A percentile compares a stretch with the other conserved stretches of the same genome.
Evolutionary conservation across 805 yeast species (phyloP).

Genomic region (Lipomyces kockii): DNA sequence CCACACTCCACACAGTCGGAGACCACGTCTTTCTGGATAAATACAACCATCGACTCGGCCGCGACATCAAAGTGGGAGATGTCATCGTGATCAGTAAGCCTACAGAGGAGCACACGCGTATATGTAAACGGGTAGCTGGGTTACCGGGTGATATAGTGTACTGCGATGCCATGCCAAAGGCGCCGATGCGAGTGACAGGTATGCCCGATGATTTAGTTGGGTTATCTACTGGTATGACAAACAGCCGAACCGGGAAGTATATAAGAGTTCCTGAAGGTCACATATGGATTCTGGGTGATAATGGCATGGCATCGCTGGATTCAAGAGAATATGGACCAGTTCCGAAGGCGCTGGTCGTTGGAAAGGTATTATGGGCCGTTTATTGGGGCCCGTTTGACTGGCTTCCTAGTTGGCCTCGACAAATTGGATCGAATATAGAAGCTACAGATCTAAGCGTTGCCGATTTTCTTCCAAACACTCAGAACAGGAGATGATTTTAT

Average conservation of each 20-base stretch:
- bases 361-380: slow-evolving; percentile 58
- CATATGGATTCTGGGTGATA: slow-evolving; percentile 97
- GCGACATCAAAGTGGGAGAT: slow-evolving; percentile 77
- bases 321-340: slow-evolving; percentile 87
- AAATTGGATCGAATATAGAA: slow-evolving; percentile 12
- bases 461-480: not conserved
- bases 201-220: slow-evolving; percentile 62
- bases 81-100: slow-evolving; percentile 88
- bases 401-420: slow-evolving; percentile 24
- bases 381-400: slow-evolving; percentile 24
- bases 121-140: slow-evolving; percentile 92
- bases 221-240: slow-evolving; percentile 34
- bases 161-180: slow-evolving; percentile 18
- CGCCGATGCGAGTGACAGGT: slow-evolving; percentile 39
- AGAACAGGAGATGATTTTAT: not conserved
- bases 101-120: slow-evolving; percentile 79
- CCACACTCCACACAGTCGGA: slow-evolving; percentile 73
- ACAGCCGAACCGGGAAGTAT: slow-evolving; percentile 48
- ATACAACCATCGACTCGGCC: slow-evolving; percentile 60
- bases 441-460: not conserved
- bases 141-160: slow-evolving; percentile 88
- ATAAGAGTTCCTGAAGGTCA: slow-evolving; percentile 91
- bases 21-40: slow-evolving; percentile 84
- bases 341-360: slow-evolving; percentile 86
- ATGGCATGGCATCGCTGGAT: slow-evolving; percentile 82